Evolutionary conservation across 2,329 filamentous ascomycete species (phyloP), one percentile per base, ranked within the genome.

Genomic region (Phaeomoniella chlamydospora): DNA sequence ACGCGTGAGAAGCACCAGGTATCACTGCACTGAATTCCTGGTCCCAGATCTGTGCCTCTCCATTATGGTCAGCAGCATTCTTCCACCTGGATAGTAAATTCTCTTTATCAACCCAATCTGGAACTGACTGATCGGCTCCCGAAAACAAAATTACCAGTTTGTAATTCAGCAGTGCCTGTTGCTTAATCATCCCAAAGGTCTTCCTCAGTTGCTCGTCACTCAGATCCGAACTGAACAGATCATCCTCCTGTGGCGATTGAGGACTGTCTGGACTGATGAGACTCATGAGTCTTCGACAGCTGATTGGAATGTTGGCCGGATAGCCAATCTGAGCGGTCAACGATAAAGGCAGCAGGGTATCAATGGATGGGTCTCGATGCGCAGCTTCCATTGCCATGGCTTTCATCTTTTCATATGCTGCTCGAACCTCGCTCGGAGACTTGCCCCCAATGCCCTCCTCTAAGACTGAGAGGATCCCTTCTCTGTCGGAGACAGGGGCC

Each of bases 221-320:
- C n/a, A 90, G 59, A 50, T 90, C 81, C 2, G 74, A 77, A n/a
- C 80, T 87, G 59, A 93, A 94, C 50, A 81, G 84, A 52, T 94
- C 87, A 52, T 94, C 87, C 5, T n/a, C 5, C 5, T n/a, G 14
- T 5, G 5, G 30, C 17, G 5, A 5, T 5, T 5, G 5, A 5
- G 5, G 5, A 15, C 10, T 10, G 5, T 14, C 17, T 5, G 14
- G 14, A 15, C 30, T 15, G 13, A n/a, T 14, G 30, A 32, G 30
- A 15, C 30, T 32, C 5, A 32, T 5, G 30, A 32, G 17, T n/a
- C 30, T n/a, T 10, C 17, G 13, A 5, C 13, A 10, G 13, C 13
- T 32, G 13, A 5, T 32, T 14, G 5, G 5, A n/a, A n/a, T n/a
- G 5, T n/a, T 32, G 30, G 13, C 30, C 10, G 13, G 13, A 14